phyloP scores from a whole-genome alignment of 176 grass and related monocot genomes.

The Cocos nucifera region DNA sequence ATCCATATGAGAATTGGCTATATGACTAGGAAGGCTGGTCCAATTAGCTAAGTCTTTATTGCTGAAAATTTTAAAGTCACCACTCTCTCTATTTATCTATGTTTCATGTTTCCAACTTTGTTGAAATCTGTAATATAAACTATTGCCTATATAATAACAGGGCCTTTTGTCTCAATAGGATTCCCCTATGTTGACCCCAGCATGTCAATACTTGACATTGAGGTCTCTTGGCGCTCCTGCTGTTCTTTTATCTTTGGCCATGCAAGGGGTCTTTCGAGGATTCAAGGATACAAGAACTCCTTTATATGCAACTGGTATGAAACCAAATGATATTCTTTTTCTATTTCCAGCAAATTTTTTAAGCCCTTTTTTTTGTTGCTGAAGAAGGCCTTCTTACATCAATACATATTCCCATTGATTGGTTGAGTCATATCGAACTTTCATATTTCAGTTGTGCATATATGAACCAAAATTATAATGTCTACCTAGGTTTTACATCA shows the following conservation, averaged over 20 bases:
- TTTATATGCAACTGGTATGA: slow-evolving; percentile 83
- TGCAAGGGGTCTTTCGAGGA: slow-evolving; percentile 83
- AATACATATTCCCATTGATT: no score
- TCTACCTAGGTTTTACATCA: no score
- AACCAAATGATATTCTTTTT: neutral
- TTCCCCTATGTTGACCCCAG: slow-evolving; percentile 58
- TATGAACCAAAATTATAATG: no score
- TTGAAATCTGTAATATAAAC: neutral
- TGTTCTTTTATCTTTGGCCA: slow-evolving; percentile 78
- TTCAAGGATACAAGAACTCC: slow-evolving; percentile 91
- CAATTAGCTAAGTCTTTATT: no score
- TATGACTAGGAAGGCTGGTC: no score
- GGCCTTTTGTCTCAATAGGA: slow-evolving; percentile 36
- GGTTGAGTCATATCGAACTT: no score
- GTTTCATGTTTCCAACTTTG: neutral
- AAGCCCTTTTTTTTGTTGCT: no score
- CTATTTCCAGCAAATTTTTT: no score
- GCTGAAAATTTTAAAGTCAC: no score
- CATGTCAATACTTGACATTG: slow-evolving; percentile 65
- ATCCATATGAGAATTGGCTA: no score
- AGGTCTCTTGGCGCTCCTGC: slow-evolving; percentile 89
- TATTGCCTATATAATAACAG: slow-evolving; percentile 5
- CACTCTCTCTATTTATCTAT: neutral
- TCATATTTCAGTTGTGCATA: no score
- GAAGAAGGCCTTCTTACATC: no score